Evolutionary conservation across 2,329 filamentous ascomycete species (phyloP).

Genomic region (Microsporum ferrugineum): DNA sequence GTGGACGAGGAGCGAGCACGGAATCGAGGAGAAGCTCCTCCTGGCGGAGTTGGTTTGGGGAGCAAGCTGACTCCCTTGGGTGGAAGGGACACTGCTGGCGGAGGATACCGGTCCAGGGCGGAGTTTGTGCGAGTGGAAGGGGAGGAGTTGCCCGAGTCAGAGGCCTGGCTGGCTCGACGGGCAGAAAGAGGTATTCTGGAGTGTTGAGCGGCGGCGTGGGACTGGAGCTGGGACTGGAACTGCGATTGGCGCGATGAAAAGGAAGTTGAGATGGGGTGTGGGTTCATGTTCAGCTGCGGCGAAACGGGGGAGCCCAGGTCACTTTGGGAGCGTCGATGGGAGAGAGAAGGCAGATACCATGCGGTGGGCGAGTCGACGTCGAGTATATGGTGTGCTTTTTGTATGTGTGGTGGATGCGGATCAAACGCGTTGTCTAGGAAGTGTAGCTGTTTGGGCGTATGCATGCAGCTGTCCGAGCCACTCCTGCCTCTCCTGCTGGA

Average conservation of each 20-base stretch:
- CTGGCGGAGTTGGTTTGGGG: constrained; percentile 27
- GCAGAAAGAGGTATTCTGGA: constrained; percentile 38
- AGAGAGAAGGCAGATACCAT: constrained; percentile 9
- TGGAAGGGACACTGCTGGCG: constrained; percentile 24
- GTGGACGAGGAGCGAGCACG: constrained; percentile 5
- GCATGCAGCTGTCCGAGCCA: constrained; percentile 60
- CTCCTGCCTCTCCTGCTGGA: constrained; percentile 40
- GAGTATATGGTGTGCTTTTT: background rate
- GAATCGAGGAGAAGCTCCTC: constrained; percentile 11
- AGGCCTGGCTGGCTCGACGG: constrained; percentile 29
- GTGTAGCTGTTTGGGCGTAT: constrained; percentile 31
- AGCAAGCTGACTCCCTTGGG: constrained; percentile 32
- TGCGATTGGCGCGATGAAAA: background rate
- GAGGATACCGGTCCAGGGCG: constrained; percentile 20
- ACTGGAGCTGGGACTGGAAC: constrained; percentile 1
- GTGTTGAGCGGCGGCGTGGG: constrained; percentile 14
- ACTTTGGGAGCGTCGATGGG: constrained; percentile 40
- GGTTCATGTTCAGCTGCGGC: constrained; percentile 18
- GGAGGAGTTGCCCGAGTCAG: constrained; percentile 32
- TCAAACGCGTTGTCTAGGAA: background rate
- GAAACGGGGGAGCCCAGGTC: constrained; percentile 42
- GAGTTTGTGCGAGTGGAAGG: constrained; percentile 26
- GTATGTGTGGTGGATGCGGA: background rate
- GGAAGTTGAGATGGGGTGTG: constrained; percentile 3
- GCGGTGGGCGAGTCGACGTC: background rate